phyloP scores from a whole-genome alignment of 2,329 filamentous ascomycete genomes.

The Chaetomiaceae sp. region DNA sequence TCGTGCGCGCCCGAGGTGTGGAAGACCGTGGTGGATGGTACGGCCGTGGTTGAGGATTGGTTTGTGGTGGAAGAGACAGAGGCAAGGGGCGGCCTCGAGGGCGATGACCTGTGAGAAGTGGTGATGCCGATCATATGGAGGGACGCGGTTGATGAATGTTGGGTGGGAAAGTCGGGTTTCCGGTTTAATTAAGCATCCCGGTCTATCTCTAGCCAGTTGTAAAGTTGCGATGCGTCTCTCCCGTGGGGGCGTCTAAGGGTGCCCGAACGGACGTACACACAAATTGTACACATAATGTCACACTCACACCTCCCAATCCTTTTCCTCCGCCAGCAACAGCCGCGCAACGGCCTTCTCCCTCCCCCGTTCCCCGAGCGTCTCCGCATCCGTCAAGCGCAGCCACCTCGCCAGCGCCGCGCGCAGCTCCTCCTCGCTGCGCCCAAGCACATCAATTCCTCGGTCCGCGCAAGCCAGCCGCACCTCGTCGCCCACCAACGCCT shows the following conservation, averaged over 20 bases:
- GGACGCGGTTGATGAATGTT: too few species aligned
- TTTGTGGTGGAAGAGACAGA: constrained; percentile 21
- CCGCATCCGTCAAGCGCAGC: constrained; percentile 38
- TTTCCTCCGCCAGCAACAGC: constrained; percentile 6
- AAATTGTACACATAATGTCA: background rate
- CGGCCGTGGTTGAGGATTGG: constrained; percentile 21
- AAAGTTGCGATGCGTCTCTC: background rate
- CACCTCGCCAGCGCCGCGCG: constrained; percentile 40
- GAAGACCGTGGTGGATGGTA: constrained; percentile 2
- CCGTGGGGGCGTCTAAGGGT: too few species aligned
- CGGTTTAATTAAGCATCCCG: too few species aligned
- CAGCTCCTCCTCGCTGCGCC: constrained; percentile 52
- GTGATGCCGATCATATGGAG: too few species aligned
- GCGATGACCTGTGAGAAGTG: constrained; percentile 1
- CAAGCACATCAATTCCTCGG: constrained; percentile 55
- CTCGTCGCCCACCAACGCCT: constrained; percentile 56
- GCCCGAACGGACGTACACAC: too few species aligned
- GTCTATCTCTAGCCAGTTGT: too few species aligned
- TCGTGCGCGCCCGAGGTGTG: constrained; percentile 1
- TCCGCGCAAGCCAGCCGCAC: constrained; percentile 64
- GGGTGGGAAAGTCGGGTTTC: too few species aligned
- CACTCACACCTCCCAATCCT: constrained; percentile 26
- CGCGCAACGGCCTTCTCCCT: constrained; percentile 32
- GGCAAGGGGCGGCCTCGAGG: background rate
- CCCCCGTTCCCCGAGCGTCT: constrained; percentile 33